Conservation (phyloP, 1,139 yeast genomes). For the Kurtzmaniella natalensis region DNA sequence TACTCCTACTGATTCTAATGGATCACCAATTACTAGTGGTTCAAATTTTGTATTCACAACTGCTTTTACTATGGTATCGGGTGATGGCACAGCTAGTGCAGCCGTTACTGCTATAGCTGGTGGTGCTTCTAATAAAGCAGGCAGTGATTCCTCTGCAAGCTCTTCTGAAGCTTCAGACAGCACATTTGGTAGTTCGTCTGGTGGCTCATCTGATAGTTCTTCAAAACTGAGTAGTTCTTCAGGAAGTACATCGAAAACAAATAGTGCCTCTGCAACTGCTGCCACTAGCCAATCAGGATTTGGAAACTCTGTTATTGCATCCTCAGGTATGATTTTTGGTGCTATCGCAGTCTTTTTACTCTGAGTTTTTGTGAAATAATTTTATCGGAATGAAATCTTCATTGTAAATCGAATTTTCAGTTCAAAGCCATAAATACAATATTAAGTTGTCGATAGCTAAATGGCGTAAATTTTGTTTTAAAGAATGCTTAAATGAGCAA, state of each 20-base stretch:
- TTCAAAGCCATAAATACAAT: no score
- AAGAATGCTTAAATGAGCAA: no score
- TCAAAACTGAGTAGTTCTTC: not conserved
- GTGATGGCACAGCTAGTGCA: not conserved
- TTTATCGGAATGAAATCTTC: no score
- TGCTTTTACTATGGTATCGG: not conserved
- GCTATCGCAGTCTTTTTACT: constrained; percentile 14
- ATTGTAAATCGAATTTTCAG: no score
- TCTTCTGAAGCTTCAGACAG: constrained; percentile 3
- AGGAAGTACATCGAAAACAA: no score
- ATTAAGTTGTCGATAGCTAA: no score
- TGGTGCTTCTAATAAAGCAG: not conserved
- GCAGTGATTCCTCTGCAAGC: constrained; percentile 5
- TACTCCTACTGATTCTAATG: constrained; percentile 5
- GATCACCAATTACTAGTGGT: not conserved
- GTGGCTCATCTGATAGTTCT: not conserved
- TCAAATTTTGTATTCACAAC: no score
- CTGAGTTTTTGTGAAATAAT: no score
- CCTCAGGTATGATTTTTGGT: constrained; percentile 15
- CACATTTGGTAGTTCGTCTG: constrained; percentile 4
- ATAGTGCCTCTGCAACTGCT: constrained; percentile 4
- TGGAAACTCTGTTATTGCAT: constrained; percentile 9
- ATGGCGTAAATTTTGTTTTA: no score
- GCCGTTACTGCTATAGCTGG: not conserved
- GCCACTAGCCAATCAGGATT: no score